These are phyloP conservation scores for Kodamaea sp. DNA, from an alignment of 1,139 yeast species.

Conservation along the genomic window DNA sequence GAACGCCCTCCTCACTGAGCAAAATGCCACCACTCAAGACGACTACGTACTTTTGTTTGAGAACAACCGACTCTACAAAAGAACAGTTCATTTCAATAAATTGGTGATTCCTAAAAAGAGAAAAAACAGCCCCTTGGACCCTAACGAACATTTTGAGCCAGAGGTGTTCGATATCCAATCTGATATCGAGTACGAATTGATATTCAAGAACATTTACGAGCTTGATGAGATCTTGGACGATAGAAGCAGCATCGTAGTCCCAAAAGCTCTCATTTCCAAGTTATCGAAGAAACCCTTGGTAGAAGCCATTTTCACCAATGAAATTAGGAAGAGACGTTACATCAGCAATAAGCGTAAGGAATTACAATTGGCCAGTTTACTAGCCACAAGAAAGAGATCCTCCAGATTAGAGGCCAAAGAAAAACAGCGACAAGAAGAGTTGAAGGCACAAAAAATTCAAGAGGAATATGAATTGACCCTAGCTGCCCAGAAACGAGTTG, in stretches of 20 bases:
- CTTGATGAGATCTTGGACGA: constrained; percentile 25
- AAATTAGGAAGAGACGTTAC: constrained; percentile 39
- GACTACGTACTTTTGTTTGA: constrained; percentile 49
- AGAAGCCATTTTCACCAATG: constrained; percentile 25
- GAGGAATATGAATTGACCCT: constrained; percentile 32
- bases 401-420: constrained; percentile 46
- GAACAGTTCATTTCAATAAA: constrained; percentile 33
- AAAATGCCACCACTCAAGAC: constrained; percentile 15
- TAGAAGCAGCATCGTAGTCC: constrained; percentile 12
- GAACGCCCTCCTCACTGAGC: constrained; percentile 21
- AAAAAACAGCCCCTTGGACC: constrained; percentile 34
- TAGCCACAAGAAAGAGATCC: constrained; percentile 40
- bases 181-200: constrained; percentile 30
- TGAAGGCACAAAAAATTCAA: constrained; percentile 27
- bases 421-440: constrained; percentile 43
- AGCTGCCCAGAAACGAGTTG: constrained; percentile 39
- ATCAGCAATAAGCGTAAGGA: constrained; percentile 48
- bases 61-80: constrained; percentile 43
- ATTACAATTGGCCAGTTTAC: constrained; percentile 46
- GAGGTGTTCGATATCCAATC: constrained; percentile 33
- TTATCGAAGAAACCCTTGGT: constrained; percentile 22
- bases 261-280: constrained; percentile 15
- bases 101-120: constrained; percentile 45
- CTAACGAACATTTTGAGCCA: constrained; percentile 28
- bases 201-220: constrained; percentile 36